Base-by-base conservation (phyloP, 78 protist genomes). In the Dictyostelium brefeldianum region DNA sequence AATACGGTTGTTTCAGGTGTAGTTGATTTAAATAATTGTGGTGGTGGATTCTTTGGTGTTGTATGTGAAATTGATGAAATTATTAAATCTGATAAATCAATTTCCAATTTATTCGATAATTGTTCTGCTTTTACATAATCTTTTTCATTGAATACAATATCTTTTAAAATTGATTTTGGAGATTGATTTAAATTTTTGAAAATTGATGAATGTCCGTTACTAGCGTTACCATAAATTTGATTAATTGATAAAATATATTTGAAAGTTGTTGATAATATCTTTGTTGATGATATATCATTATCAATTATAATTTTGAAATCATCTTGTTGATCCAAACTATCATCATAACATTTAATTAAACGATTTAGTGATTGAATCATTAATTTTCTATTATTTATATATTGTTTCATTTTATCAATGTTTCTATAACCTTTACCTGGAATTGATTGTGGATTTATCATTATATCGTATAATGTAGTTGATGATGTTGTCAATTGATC, bases 61-160 rank as follows among this genome's bases (percentile, higher is more conserved):
- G 92, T 84, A 27, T 84, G 82, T 41, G 82, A 71, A 54, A 84
- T 59, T 14, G 93, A 87, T 22, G 93, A 87, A 36, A 77, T 87
- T 41, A 87, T 87, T 10, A 87, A 59, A 78, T 74, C 84, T 22
- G 78, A 31, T 50, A 87, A 77, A 36, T 87, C 93, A 48, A 87
- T 25, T 50, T 87, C 78, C 17, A 87, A 25, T 25, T 64, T 77
- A 27, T 47, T 41, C 18, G 93, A 69, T 57, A 87, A 43, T 36
- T 51, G 29, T 51, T 87, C 93, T 25, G 93, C 93, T 47, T 87
- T 87, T 57, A 59, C 48, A 65, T 78, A 87, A 75, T 87, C 67
- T 51, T 87, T 64, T 57, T 87, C 80, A 56, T 51, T 43, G 31
- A 87, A 87, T 18, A 87, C 75, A 11, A 87, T 64, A 36, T 87